Percentiles rank a stretch among this genome's conserved stretches.
Evolutionary conservation across 495 filamentous ascomycete genomes (phyloP).

Genomic region (Neurospora sp.): DNA sequence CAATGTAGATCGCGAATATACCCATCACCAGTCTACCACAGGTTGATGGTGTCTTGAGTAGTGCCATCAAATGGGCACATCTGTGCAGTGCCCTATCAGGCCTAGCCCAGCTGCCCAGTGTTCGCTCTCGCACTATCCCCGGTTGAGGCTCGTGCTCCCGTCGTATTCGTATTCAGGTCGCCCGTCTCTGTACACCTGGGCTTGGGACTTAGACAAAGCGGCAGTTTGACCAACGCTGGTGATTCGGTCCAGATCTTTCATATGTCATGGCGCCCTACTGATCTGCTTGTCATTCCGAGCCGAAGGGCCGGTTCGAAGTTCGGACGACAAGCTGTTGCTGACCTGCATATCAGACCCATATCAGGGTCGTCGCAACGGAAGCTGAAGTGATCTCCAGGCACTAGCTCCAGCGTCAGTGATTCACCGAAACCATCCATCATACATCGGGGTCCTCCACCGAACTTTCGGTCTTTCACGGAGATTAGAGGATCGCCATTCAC

Average conservation of each 20-base stretch:
- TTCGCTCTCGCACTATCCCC: background rate
- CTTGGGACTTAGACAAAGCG: background rate
- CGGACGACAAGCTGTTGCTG: background rate
- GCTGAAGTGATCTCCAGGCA: background rate
- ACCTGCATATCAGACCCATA: background rate
- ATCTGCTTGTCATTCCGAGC: background rate
- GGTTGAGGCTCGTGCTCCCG: background rate
- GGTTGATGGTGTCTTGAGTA: background rate
- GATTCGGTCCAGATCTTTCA: background rate
- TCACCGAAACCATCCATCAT: background rate
- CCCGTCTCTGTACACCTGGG: background rate
- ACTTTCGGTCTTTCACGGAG: background rate
- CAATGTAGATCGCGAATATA: background rate
- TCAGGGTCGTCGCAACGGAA: background rate
- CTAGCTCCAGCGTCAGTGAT: background rate
- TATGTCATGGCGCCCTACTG: background rate
- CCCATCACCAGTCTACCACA: background rate
- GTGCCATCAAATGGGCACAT: background rate
- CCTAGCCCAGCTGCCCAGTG: background rate
- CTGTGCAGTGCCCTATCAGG: background rate
- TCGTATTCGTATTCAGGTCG: background rate
- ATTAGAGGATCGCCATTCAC: background rate
- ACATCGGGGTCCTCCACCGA: background rate
- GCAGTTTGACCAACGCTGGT: background rate
- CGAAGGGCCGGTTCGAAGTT: background rate